Base-by-base conservation (phyloP, 441 rosid species). In the Erysimum cheiri region DNA sequence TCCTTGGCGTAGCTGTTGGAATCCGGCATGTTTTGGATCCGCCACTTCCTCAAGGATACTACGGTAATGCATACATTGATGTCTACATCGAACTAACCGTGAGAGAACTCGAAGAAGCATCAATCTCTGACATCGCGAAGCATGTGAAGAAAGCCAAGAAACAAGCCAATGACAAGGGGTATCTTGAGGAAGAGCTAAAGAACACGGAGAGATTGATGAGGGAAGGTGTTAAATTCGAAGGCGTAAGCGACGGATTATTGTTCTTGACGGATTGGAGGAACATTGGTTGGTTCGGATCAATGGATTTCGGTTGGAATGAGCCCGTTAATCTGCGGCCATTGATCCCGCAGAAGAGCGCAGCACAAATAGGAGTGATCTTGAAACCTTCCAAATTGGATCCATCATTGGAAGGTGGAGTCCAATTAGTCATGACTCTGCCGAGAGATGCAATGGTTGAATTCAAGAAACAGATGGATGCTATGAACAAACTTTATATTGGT, bases 181-280 rank as follows among this genome's bases (percentile, higher is more conserved):
- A 75, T 35, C 26, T 80, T 4, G 60, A 59, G 65, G 65, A 12
- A 2, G 39, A 40, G 12, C 35, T 80, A 4, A 54, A 13, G 10
- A 52, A 15, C 6, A 43, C 40, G 29, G 86, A 80, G 76, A 75
- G 54, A 6, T 2, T 70, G 8, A 28, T 64, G n/a, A 71, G 69
- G 36, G 33, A 67, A 0, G 56, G 69, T 12, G 36, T 52, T 0
- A 74, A 48, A 52, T 28, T 75, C 1, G 78, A 75, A 68, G 76
- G 48, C 9, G 76, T 63, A 4, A 37, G 10, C 22, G 85, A 83
- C 0, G 80, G 76, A 29, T 5, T 24, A 33, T 78, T 77, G 62
- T 54, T 77, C 3, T 37, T 82, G 54, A 76, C 83, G 4, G 85
- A 84, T 47, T 77, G 83, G 83, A 84, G 85, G 41, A 83, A 77